Conservation (phyloP, 495 filamentous ascomycete genomes). For the Bombardia bombarda region DNA sequence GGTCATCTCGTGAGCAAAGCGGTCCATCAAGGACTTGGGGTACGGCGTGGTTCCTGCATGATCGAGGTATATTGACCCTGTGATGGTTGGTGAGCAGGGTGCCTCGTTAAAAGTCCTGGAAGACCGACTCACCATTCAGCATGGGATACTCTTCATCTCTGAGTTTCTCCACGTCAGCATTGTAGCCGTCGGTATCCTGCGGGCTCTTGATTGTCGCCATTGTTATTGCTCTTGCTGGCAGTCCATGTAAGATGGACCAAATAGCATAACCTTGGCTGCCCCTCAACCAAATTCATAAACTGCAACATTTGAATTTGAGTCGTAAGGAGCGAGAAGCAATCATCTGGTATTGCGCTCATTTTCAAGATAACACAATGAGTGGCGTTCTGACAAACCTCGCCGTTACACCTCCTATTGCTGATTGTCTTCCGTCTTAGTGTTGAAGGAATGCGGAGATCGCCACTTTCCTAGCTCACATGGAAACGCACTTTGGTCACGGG, state of each 20-base stretch:
- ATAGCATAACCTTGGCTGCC: not conserved
- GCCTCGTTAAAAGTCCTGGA: too few species aligned
- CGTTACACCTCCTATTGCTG: too few species aligned
- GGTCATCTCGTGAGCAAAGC: conserved; percentile 67
- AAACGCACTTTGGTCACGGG: too few species aligned
- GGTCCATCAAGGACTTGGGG: conserved; percentile 71
- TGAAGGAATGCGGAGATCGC: conserved; percentile 31
- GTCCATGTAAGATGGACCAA: not conserved
- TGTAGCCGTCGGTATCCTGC: conserved; percentile 40
- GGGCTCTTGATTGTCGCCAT: conserved; percentile 2
- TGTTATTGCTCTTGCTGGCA: not conserved
- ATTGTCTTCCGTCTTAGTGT: not conserved
- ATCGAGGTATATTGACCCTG: conserved; percentile 78
- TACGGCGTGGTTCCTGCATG: conserved; percentile 86
- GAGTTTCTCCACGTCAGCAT: conserved; percentile 56
- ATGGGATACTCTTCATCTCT: conserved; percentile 73
- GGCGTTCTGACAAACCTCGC: too few species aligned
- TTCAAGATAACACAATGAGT: not conserved
- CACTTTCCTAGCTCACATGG: conserved; percentile 26
- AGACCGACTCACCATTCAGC: conserved; percentile 61
- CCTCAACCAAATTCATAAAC: not conserved
- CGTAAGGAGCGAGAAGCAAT: not conserved
- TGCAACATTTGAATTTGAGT: not conserved
- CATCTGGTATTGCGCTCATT: not conserved
- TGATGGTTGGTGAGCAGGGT: conserved; percentile 8